Percentiles rank a stretch among this genome's conserved stretches.
Evolutionary conservation across 257 asterid species (phyloP).

Genomic region (Nyctanthes arbortristis): DNA sequence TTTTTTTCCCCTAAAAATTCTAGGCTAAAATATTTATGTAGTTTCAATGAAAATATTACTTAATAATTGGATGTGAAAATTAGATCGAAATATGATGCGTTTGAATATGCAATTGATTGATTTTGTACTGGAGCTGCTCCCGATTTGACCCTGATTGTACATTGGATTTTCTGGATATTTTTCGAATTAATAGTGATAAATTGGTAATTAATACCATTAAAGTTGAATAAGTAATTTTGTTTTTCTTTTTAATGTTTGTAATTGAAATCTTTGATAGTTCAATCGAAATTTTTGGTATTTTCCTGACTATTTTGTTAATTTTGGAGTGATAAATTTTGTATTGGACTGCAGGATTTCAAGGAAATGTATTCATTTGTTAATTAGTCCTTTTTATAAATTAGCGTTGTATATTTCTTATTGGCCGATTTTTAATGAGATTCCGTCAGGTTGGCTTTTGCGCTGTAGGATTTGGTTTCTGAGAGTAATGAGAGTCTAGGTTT

Average conservation of each 20-base stretch:
- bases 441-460: slow-evolving; percentile 18
- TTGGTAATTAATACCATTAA: not conserved
- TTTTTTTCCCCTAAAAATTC: not conserved
- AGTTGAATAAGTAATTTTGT: not conserved
- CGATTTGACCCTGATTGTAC: slow-evolving; percentile 32
- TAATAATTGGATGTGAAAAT: slow-evolving; percentile 25
- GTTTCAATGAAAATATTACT: slow-evolving; percentile 19
- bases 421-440: slow-evolving; percentile 9
- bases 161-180: slow-evolving; percentile 3
- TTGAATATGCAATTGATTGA: slow-evolving; percentile 35
- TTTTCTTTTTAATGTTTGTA: not conserved
- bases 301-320: not conserved
- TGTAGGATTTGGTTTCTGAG: slow-evolving; percentile 18
- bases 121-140: slow-evolving; percentile 25
- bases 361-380: not conserved
- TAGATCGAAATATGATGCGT: slow-evolving; percentile 35
- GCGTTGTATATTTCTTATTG: not conserved
- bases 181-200: slow-evolving; percentile 24
- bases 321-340: slow-evolving; percentile 33
- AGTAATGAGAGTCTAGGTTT: slow-evolving; percentile 32
- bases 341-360: slow-evolving; percentile 12
- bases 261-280: not conserved
- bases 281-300: slow-evolving; percentile 1
- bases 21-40: slow-evolving; percentile 18
- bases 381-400: not conserved